phyloP scores from a whole-genome alignment of 2,329 filamentous ascomycete genomes.

The Dryadomyces quercus-mongolicae region DNA sequence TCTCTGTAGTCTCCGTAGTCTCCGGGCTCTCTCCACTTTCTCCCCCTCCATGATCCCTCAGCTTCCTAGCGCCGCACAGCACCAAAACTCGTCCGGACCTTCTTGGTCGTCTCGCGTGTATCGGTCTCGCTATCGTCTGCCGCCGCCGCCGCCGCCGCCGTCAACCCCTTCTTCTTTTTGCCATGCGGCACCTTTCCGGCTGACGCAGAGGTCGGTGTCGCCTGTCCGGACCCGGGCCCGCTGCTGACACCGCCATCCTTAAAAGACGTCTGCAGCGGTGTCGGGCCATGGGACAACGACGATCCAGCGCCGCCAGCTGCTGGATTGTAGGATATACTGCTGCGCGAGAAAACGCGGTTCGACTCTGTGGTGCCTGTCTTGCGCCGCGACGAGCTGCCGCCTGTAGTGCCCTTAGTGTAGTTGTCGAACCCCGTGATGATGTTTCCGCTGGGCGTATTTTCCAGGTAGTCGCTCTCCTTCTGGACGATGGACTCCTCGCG shows the following conservation, averaged over 20 bases:
- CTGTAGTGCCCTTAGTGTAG: conserved; percentile 80
- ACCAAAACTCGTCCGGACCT: conserved; percentile 47
- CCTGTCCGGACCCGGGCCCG: conserved; percentile 30
- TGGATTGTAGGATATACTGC: conserved; percentile 48
- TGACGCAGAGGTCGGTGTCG: conserved; percentile 42
- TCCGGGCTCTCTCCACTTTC: no score
- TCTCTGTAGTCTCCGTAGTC: no score
- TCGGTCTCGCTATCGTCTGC: conserved; percentile 48
- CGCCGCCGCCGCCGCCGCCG: conserved; percentile 13
- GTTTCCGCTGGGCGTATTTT: conserved; percentile 80
- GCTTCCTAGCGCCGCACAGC: conserved; percentile 30
- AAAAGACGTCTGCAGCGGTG: conserved; percentile 43
- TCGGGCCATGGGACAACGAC: conserved; percentile 35
- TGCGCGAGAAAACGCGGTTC: conserved; percentile 61
- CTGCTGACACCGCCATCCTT: conserved; percentile 21
- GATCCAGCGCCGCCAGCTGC: conserved; percentile 28
- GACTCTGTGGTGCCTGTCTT: conserved; percentile 54
- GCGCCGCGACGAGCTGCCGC: conserved; percentile 50
- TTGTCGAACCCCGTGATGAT: conserved; percentile 97
- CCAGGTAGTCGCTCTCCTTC: conserved; percentile 78
- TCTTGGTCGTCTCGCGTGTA: conserved; percentile 33
- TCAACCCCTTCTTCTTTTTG: conserved; percentile 35
- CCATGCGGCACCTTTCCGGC: conserved; percentile 33
- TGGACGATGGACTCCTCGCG: conserved; percentile 71
- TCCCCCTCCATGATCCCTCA: neutral